These are phyloP conservation scores for Fusarium annulatum DNA, from an alignment of 2,329 filamentous ascomycete genomes.

Conservation along the genomic window DNA sequence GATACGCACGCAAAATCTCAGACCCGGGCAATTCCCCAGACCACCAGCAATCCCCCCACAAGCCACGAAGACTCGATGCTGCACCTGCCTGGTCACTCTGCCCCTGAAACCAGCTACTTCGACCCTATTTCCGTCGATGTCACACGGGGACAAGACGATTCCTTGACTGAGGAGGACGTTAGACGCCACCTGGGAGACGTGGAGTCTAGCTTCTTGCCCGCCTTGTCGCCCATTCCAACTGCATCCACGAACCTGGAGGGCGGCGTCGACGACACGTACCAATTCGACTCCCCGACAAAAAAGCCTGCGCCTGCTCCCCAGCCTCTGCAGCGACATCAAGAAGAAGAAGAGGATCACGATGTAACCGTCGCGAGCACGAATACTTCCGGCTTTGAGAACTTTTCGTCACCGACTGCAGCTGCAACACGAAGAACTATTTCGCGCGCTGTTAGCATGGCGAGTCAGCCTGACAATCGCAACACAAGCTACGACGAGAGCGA, in stretches of 20 bases:
- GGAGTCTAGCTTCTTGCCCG: conserved; percentile 73
- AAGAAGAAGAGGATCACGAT: conserved; percentile 36
- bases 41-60: conserved; percentile 11
- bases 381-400: conserved; percentile 63
- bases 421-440: conserved; percentile 65
- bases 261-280: conserved; percentile 66
- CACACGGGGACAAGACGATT: conserved; percentile 54
- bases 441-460: conserved; percentile 61
- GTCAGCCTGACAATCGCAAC: conserved; percentile 42
- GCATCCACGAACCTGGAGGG: conserved; percentile 52
- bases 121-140: conserved; percentile 54
- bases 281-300: conserved; percentile 62
- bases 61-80: conserved; percentile 30
- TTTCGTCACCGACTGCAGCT: conserved; percentile 67
- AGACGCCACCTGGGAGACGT: conserved; percentile 70
- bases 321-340: conserved; percentile 11
- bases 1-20: conserved; percentile 20
- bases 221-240: conserved; percentile 65
- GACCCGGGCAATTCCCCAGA: conserved; percentile 4
- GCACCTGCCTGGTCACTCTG: conserved; percentile 35
- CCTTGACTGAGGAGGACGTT: conserved; percentile 64
- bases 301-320: conserved; percentile 42
- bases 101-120: conserved; percentile 55
- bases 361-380: conserved; percentile 53
- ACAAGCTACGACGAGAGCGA: conserved; percentile 44